Evolutionary conservation across 1,284 basidiomycete species (phyloP).

Genomic region (Hypsizygus ulmarius): DNA sequence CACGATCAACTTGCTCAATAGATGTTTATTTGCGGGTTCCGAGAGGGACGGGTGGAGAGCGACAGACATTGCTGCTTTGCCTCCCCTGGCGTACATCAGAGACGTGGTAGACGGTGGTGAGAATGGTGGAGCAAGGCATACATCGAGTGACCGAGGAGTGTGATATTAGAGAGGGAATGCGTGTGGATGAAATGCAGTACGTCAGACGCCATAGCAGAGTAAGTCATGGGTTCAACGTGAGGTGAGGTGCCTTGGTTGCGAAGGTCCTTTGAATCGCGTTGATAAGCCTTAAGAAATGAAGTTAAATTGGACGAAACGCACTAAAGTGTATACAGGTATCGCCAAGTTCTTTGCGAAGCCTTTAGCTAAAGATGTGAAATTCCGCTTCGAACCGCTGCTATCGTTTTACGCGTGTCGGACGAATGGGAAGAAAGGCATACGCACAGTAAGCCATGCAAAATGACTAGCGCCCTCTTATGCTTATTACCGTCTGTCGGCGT

Average conservation of each 20-base stretch:
- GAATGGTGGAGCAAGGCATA: slow-evolving; percentile 31
- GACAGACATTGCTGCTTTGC: slow-evolving; percentile 81
- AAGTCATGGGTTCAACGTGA: slow-evolving; percentile 64
- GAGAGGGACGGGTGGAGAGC: slow-evolving; percentile 56
- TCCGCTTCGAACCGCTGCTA: slow-evolving; percentile 75
- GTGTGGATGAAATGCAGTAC: slow-evolving; percentile 58
- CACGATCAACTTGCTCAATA: slow-evolving; percentile 58
- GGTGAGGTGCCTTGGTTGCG: slow-evolving; percentile 80
- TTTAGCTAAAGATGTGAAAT: slow-evolving; percentile 73
- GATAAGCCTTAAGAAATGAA: background rate
- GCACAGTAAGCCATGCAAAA: slow-evolving; percentile 69
- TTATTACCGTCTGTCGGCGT: slow-evolving; percentile 40
- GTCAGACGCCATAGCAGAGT: slow-evolving; percentile 70
- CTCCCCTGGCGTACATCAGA: slow-evolving; percentile 57
- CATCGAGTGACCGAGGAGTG: slow-evolving; percentile 86
- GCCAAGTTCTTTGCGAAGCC: slow-evolving; percentile 56
- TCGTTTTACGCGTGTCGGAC: background rate
- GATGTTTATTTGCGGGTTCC: slow-evolving; percentile 25
- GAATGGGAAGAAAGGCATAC: slow-evolving; percentile 22
- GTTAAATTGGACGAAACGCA: slow-evolving; percentile 29
- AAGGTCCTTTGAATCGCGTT: slow-evolving; percentile 52
- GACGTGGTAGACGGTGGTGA: background rate
- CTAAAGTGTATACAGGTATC: slow-evolving; percentile 66
- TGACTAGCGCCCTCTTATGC: slow-evolving; percentile 49
- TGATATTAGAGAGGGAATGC: slow-evolving; percentile 55